phyloP scores from a whole-genome alignment of 352 stramenopile species.

The Blastocystis sp. region DNA sequence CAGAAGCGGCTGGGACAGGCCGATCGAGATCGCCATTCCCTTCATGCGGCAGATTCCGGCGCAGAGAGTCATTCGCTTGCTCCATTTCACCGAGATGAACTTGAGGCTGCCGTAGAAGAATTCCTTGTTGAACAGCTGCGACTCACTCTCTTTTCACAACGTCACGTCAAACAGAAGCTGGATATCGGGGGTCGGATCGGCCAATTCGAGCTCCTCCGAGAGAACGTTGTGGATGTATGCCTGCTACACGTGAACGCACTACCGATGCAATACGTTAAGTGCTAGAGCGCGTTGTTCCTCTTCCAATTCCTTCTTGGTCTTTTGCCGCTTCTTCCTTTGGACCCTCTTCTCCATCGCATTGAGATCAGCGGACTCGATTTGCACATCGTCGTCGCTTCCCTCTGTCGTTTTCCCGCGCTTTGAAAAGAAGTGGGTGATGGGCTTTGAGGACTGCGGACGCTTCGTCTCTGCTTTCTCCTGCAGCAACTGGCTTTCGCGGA shows the following conservation, averaged over 20 bases:
- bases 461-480: neutral
- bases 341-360: neutral
- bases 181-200: conserved; percentile 42
- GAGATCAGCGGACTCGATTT: neutral
- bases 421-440: neutral
- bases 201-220: conserved; percentile 9
- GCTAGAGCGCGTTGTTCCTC: neutral
- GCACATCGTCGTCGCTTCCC: conserved; percentile 17
- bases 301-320: conserved; percentile 2
- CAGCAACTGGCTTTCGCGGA: neutral
- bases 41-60: conserved; percentile 78
- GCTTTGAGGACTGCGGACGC: neutral
- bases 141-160: neutral
- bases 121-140: conserved; percentile 80
- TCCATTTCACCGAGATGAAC: conserved; percentile 83
- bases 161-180: conserved; percentile 7
- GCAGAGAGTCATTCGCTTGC: conserved; percentile 83
- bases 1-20: conserved; percentile 76
- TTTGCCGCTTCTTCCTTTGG: neutral
- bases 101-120: conserved; percentile 81
- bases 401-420: neutral
- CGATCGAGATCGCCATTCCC: conserved; percentile 37
- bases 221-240: conserved; percentile 17
- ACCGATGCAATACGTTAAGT: conserved; percentile 1
- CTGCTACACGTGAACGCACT: neutral